A percentile compares a stretch with the other conserved stretches of the same genome.
These are phyloP conservation scores for Botryotinia convoluta DNA, from an alignment of 2,329 filamentous ascomycete genomes.

Conservation along the genomic window DNA sequence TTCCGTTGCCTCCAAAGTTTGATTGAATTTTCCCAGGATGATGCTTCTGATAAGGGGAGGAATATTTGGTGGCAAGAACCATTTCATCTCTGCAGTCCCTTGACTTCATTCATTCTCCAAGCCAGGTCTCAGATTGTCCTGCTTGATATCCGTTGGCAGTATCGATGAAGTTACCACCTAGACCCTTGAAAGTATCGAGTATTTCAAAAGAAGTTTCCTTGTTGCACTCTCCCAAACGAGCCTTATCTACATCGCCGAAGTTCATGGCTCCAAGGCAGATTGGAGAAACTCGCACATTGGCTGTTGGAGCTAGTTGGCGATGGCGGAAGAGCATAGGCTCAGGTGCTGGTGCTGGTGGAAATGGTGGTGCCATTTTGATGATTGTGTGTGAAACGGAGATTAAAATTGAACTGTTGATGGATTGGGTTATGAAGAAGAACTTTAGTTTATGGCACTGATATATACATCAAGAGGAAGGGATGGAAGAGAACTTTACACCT, in stretches of 20 bases:
- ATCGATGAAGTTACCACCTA: slow-evolving; percentile 66
- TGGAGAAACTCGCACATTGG: slow-evolving; percentile 63
- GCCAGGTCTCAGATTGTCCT: slow-evolving; percentile 54
- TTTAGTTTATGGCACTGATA: background rate
- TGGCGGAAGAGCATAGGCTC: slow-evolving; percentile 63
- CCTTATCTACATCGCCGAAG: slow-evolving; percentile 54
- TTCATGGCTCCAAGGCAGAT: slow-evolving; percentile 64
- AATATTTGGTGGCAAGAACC: slow-evolving; percentile 57
- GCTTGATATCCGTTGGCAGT: slow-evolving; percentile 57
- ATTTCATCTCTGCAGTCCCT: slow-evolving; percentile 51
- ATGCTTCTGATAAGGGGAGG: background rate
- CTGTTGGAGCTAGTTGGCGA: slow-evolving; percentile 62
- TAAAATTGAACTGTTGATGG: background rate
- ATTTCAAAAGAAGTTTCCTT: slow-evolving; percentile 56
- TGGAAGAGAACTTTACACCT: slow-evolving; percentile 3
- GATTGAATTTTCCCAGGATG: background rate
- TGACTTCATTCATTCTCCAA: slow-evolving; percentile 55
- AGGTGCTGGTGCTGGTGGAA: slow-evolving; percentile 38
- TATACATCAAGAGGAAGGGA: background rate
- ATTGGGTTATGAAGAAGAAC: background rate
- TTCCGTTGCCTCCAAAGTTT: background rate
- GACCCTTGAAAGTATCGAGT: slow-evolving; percentile 52
- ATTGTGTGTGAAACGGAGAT: background rate
- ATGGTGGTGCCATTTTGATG: slow-evolving; percentile 21
- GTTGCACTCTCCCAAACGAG: slow-evolving; percentile 50